Conservation (phyloP, 805 yeast genomes). For the Zygosaccharomyces bailii region DNA sequence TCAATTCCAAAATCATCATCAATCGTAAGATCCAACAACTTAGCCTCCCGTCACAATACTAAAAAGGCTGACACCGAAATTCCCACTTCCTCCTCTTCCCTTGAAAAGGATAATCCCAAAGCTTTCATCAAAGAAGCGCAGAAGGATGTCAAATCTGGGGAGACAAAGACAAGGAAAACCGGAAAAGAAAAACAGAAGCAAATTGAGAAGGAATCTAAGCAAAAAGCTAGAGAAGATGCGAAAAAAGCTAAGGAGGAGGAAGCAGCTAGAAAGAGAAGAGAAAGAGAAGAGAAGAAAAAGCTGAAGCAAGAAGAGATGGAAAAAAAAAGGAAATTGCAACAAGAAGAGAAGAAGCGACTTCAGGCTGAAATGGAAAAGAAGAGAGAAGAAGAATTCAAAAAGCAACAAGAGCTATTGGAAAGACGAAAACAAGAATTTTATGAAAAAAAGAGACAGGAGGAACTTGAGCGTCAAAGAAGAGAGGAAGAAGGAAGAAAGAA, state of each 20-base stretch:
- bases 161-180: conserved; percentile 5
- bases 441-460: background rate
- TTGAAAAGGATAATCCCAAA: conserved; percentile 6
- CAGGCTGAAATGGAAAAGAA: background rate
- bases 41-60: background rate
- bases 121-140: conserved; percentile 7
- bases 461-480: background rate
- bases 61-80: background rate
- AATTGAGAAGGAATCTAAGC: conserved; percentile 13
- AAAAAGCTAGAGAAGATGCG: conserved; percentile 16
- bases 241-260: conserved; percentile 15
- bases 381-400: background rate
- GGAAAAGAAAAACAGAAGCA: conserved; percentile 14
- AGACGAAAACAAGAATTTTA: background rate
- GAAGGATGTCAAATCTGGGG: conserved; percentile 10
- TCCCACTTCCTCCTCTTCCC: background rate
- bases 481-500: conserved; percentile 14
- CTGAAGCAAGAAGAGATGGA: conserved; percentile 10
- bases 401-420: conserved; percentile 5
- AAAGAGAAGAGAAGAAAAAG: conserved; percentile 12
- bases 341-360: conserved; percentile 1
- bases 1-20: background rate
- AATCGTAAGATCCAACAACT: background rate
- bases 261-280: conserved; percentile 11
- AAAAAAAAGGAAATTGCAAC: conserved; percentile 6